These are phyloP conservation scores for Xylariaceae sp. DNA, from an alignment of 2,329 filamentous ascomycete species.

Conservation along the genomic window DNA sequence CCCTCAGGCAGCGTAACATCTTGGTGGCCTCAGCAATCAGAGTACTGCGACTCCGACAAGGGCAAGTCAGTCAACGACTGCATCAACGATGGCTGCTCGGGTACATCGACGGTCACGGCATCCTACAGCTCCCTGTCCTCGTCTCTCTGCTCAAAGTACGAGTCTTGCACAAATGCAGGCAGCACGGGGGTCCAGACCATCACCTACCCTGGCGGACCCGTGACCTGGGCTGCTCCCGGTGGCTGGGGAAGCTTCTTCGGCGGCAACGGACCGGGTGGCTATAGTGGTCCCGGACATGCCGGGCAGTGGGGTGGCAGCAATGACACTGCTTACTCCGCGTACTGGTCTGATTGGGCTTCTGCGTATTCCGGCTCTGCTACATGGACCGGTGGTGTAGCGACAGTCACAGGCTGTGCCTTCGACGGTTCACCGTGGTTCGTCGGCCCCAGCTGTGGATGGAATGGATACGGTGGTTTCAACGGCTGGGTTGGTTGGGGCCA, in stretches of 20 bases:
- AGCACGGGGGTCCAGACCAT: conserved; percentile 38
- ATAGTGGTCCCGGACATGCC: background rate
- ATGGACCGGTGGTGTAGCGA: conserved; percentile 37
- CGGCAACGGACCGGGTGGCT: conserved; percentile 6
- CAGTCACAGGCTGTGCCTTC: conserved; percentile 41
- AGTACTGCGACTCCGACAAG: conserved; percentile 28
- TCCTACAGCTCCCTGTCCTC: conserved; percentile 35
- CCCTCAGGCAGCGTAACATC: conserved; percentile 25
- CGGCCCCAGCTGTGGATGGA: conserved; percentile 36
- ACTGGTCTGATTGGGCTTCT: conserved; percentile 31
- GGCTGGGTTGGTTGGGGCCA: conserved; percentile 39
- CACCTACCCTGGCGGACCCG: conserved; percentile 32
- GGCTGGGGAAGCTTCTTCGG: conserved; percentile 24
- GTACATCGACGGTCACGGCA: conserved; percentile 23
- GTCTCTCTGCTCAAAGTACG: conserved; percentile 38
- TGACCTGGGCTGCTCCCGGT: conserved; percentile 33
- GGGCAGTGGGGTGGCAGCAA: conserved; percentile 13
- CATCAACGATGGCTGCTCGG: conserved; percentile 26
- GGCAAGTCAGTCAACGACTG: conserved; percentile 27
- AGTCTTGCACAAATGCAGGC: conserved; percentile 37
- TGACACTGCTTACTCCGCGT: conserved; percentile 17
- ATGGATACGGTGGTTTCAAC: conserved; percentile 32
- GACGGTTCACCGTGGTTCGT: conserved; percentile 38
- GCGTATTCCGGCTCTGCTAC: conserved; percentile 29
- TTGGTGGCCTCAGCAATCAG: conserved; percentile 30